phyloP scores from a whole-genome alignment of 495 filamentous ascomycete species.

The Penicillium verhagenii region DNA sequence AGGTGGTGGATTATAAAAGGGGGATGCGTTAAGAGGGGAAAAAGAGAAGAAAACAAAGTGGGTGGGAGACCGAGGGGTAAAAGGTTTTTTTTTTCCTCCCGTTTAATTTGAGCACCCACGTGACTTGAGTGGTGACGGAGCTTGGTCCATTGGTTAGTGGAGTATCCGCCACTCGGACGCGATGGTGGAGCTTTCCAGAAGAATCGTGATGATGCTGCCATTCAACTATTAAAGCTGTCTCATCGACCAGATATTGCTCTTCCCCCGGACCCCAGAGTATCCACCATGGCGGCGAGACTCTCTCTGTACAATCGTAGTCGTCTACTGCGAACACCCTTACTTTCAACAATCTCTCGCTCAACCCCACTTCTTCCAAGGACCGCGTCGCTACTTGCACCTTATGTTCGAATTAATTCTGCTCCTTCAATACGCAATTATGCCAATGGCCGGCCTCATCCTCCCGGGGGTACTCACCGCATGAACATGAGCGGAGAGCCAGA shows the following conservation, averaged over 20 bases:
- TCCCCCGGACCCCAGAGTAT: background rate
- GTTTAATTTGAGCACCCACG: conserved; percentile 32
- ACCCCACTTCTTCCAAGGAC: conserved; percentile 18
- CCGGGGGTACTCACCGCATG: conserved; percentile 92
- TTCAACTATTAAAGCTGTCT: background rate
- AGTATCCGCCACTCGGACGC: conserved; percentile 35
- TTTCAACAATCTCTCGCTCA: conserved; percentile 23
- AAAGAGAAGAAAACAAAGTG: conserved; percentile 30
- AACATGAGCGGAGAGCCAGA: conserved; percentile 75
- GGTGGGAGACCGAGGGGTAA: conserved; percentile 29
- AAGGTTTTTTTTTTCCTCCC: conserved; percentile 41
- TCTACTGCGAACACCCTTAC: conserved; percentile 28
- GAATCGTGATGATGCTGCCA: conserved; percentile 24
- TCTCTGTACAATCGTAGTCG: conserved; percentile 31
- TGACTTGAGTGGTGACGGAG: conserved; percentile 36
- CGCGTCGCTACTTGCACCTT: conserved; percentile 13
- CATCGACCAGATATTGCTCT: background rate
- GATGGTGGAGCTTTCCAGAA: conserved; percentile 48
- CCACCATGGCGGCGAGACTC: conserved; percentile 39
- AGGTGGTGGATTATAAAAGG: conserved; percentile 17
- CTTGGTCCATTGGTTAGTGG: conserved; percentile 22
- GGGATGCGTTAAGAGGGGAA: conserved; percentile 20
- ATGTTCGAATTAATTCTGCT: conserved; percentile 9
- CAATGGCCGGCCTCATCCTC: conserved; percentile 77
- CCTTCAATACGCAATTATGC: conserved; percentile 58